These are phyloP conservation scores for Lecanoromycetidae sp. DNA, from an alignment of 2,329 filamentous ascomycete species.

Conservation along the genomic window DNA sequence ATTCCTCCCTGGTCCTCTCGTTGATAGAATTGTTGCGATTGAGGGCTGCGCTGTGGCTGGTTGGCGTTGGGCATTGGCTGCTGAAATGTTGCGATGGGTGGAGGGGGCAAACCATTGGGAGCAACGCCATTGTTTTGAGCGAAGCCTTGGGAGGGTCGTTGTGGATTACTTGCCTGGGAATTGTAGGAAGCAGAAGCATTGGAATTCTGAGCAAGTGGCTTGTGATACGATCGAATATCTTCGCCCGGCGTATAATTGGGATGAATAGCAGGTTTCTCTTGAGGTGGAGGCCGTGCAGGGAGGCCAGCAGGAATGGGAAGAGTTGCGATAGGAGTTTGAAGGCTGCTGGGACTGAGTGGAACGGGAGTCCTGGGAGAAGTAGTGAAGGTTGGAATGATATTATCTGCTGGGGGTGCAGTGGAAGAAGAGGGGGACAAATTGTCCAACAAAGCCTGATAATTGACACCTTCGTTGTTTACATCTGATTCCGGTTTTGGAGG, in stretches of 20 bases:
- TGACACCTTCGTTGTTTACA: slow-evolving; percentile 30
- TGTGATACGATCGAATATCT: slow-evolving; percentile 31
- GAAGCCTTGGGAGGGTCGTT: slow-evolving; percentile 17
- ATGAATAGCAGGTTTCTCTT: slow-evolving; percentile 31
- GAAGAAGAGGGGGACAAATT: slow-evolving; percentile 32
- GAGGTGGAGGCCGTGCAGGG: slow-evolving; percentile 34
- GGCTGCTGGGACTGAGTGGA: slow-evolving; percentile 14
- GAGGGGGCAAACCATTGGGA: slow-evolving; percentile 29
- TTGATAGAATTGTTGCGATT: slow-evolving; percentile 9
- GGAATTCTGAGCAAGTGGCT: slow-evolving; percentile 24
- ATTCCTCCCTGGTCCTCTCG: slow-evolving; percentile 6
- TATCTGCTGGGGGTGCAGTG: slow-evolving; percentile 23
- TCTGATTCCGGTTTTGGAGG: slow-evolving; percentile 6
- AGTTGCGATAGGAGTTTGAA: slow-evolving; percentile 20
- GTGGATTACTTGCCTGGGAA: slow-evolving; percentile 28
- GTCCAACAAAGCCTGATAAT: slow-evolving; percentile 38
- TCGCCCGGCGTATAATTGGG: slow-evolving; percentile 29
- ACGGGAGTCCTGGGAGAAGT: slow-evolving; percentile 14
- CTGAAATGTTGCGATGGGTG: slow-evolving; percentile 31
- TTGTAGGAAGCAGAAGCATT: slow-evolving; percentile 23
- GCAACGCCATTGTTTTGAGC: slow-evolving; percentile 26
- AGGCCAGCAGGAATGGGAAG: slow-evolving; percentile 29
- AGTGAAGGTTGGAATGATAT: slow-evolving; percentile 21
- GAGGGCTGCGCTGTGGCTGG: slow-evolving; percentile 16
- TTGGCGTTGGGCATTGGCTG: slow-evolving; percentile 19